These are phyloP conservation scores for Apiotrichum gracile DNA, from an alignment of 1,284 basidiomycete species.

Conservation along the genomic window DNA sequence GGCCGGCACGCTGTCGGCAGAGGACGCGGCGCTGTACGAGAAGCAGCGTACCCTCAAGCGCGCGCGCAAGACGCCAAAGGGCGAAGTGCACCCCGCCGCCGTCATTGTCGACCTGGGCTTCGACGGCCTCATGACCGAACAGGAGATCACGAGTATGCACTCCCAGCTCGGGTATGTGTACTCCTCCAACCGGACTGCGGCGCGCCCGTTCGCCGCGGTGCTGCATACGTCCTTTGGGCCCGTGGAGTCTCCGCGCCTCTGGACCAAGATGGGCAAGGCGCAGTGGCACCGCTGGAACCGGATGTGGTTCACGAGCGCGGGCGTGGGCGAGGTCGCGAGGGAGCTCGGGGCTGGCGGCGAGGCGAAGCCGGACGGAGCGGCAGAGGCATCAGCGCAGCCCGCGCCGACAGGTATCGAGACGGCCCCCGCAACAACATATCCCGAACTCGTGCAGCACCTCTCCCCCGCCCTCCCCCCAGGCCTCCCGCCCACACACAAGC, in stretches of 20 bases:
- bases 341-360: slow-evolving; percentile 2
- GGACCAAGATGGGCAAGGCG: slow-evolving; percentile 29
- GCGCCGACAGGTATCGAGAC: not conserved
- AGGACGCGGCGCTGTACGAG: slow-evolving; percentile 27
- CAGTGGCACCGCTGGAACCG: slow-evolving; percentile 69
- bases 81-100: slow-evolving; percentile 54
- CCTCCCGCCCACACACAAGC: slow-evolving; percentile 48
- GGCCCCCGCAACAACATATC: not conserved
- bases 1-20: slow-evolving; percentile 31
- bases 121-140: slow-evolving; percentile 89
- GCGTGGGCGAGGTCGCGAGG: slow-evolving; percentile 22
- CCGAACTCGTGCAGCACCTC: slow-evolving; percentile 6
- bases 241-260: slow-evolving; percentile 32
- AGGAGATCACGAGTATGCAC: slow-evolving; percentile 84
- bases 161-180: slow-evolving; percentile 87
- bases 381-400: not conserved
- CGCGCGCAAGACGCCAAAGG: slow-evolving; percentile 11
- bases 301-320: slow-evolving; percentile 67
- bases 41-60: slow-evolving; percentile 6
- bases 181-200: slow-evolving; percentile 69
- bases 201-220: slow-evolving; percentile 63
- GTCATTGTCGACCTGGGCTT: slow-evolving; percentile 89
- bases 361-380: not conserved
- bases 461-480: slow-evolving; percentile 14
- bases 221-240: slow-evolving; percentile 66